Percentiles rank a stretch among this genome's conserved stretches.
Conservation (phyloP, 1,284 basidiomycete genomes). For the Trichosporon sp. region DNA sequence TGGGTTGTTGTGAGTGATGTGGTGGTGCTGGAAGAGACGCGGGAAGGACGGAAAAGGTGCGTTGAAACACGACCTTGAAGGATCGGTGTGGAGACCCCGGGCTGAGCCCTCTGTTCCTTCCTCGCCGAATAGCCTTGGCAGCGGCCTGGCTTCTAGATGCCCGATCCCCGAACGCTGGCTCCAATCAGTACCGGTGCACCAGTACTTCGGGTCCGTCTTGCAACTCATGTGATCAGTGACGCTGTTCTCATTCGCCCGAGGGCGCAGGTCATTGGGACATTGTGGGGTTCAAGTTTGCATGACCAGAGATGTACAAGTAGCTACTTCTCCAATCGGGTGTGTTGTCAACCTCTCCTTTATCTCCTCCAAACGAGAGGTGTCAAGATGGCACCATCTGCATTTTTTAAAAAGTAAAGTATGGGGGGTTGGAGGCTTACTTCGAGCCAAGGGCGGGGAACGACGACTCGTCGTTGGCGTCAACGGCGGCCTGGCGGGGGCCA, state of each 20-base stretch:
- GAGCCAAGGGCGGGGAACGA: conserved; percentile 76
- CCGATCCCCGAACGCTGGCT: conserved; percentile 9
- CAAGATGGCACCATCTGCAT: conserved; percentile 13
- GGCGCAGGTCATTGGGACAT: neutral
- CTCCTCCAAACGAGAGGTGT: conserved; percentile 15
- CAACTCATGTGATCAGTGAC: neutral
- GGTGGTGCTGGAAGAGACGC: conserved; percentile 3
- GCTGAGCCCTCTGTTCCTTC: neutral
- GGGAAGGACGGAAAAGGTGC: conserved; percentile 1
- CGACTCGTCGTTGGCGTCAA: conserved; percentile 73
- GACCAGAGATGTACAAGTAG: conserved; percentile 18
- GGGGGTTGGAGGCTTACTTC: conserved; percentile 34
- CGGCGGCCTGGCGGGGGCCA: conserved; percentile 43
- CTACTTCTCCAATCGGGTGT: conserved; percentile 14
- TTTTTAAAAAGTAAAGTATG: conserved; percentile 18
- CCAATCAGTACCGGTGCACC: neutral
- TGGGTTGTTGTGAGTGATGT: neutral
- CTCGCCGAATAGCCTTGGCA: neutral
- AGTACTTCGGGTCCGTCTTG: neutral
- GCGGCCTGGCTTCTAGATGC: neutral
- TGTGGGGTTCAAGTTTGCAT: conserved; percentile 19
- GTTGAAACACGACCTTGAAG: neutral
- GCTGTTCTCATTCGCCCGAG: neutral
- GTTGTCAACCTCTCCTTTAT: conserved; percentile 16
- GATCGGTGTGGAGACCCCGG: conserved; percentile 5